Evolutionary conservation across 192 early-diverging fungal species (phyloP).

Genomic region (Gonapodya sp.): DNA sequence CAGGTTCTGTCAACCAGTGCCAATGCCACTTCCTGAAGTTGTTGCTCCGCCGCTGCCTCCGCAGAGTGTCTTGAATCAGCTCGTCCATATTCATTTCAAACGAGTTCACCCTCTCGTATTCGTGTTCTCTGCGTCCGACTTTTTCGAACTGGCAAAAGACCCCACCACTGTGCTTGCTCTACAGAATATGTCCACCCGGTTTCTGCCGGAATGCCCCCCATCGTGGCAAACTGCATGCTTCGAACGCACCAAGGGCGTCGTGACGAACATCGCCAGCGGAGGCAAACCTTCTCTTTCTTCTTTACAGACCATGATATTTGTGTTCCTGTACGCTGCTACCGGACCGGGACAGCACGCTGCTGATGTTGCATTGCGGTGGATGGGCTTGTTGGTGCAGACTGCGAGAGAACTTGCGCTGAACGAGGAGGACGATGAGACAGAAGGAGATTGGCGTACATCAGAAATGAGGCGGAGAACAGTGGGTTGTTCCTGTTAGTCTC

Average conservation of each 20-base stretch:
- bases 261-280: background rate
- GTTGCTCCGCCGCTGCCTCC: constrained; percentile 13
- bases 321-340: background rate
- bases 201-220: background rate
- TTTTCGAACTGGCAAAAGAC: background rate
- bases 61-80: constrained; percentile 9
- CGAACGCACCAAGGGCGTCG: background rate
- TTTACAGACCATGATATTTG: background rate
- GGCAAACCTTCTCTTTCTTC: background rate
- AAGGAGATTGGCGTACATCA: background rate
- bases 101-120: background rate
- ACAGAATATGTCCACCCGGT: background rate
- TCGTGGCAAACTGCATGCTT: background rate
- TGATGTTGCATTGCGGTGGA: background rate
- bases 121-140: background rate
- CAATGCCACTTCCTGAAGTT: no score
- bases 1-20: no score
- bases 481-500: background rate
- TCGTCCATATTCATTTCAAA: background rate
- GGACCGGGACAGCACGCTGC: background rate
- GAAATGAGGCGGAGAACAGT: background rate
- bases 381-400: background rate
- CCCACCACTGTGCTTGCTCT: background rate
- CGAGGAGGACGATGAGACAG: background rate
- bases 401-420: background rate